phyloP scores from a whole-genome alignment of 2,329 filamentous ascomycete species.

The Sclerotinia glacialis region DNA sequence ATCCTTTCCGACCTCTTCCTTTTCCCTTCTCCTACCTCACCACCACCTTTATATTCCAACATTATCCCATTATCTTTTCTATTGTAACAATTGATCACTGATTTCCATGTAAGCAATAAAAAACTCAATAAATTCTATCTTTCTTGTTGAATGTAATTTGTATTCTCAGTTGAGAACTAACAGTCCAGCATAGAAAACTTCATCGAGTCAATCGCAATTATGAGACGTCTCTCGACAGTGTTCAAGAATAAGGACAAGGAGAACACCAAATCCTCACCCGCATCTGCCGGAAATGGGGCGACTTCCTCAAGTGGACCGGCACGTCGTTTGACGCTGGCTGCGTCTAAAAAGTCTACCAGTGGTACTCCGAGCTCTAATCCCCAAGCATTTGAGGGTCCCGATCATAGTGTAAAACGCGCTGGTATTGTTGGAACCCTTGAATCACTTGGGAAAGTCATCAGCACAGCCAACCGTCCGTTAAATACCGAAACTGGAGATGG shows the following conservation, averaged over 20 bases:
- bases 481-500: constrained; percentile 63
- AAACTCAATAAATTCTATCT: neutral
- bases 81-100: neutral
- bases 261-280: neutral
- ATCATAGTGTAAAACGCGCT: constrained; percentile 26
- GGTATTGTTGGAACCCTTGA: constrained; percentile 23
- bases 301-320: constrained; percentile 1
- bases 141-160: neutral
- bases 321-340: constrained; percentile 10
- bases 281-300: constrained; percentile 5
- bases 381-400: constrained; percentile 23
- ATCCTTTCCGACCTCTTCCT: neutral
- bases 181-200: neutral
- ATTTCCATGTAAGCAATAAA: neutral
- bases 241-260: constrained; percentile 25
- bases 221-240: constrained; percentile 23
- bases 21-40: neutral
- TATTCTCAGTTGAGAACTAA: neutral
- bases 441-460: constrained; percentile 37
- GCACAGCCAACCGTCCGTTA: constrained; percentile 58
- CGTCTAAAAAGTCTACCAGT: constrained; percentile 12
- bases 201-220: neutral
- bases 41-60: neutral
- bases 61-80: neutral
- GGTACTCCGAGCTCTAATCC: constrained; percentile 12